These are phyloP conservation scores for Talaromyces stipitatus DNA, from an alignment of 495 filamentous ascomycete genomes.

Conservation along the genomic window DNA sequence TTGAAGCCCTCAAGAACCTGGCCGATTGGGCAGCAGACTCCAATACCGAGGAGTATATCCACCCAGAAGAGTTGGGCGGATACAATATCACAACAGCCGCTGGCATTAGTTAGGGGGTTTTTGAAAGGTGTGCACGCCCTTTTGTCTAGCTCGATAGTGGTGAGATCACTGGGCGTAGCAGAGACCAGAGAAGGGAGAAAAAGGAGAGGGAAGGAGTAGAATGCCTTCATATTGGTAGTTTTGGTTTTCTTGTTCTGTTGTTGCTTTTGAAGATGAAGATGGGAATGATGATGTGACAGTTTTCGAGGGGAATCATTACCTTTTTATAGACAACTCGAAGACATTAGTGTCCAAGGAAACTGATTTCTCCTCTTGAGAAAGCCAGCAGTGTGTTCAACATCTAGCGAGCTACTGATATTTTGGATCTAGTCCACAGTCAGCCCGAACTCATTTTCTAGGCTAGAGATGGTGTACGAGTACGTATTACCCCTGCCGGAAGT, in stretches of 20 bases:
- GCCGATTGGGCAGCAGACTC: conserved; percentile 3
- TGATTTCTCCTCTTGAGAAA: background rate
- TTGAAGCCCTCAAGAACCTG: conserved; percentile 4
- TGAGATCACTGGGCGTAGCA: background rate
- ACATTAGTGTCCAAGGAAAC: too few relatives aligned
- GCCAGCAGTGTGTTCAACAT: too few relatives aligned
- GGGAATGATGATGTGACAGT: background rate
- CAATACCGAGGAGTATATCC: conserved; percentile 1
- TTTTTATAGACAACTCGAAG: background rate
- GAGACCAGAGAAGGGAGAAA: conserved; percentile 1
- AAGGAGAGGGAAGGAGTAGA: background rate
- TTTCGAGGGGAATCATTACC: background rate
- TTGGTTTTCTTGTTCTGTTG: background rate
- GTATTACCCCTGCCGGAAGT: background rate
- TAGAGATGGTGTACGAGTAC: background rate
- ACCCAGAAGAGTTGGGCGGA: conserved; percentile 4
- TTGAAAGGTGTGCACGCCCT: conserved; percentile 1
- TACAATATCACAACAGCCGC: conserved; percentile 1
- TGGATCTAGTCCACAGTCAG: too few relatives aligned
- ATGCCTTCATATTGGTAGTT: background rate
- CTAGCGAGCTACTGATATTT: too few relatives aligned
- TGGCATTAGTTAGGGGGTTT: background rate
- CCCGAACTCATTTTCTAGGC: background rate
- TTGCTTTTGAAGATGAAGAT: background rate
- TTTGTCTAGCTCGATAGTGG: background rate